A percentile compares a stretch with the other conserved stretches of the same genome.
These are phyloP conservation scores for Blastomyces silverae DNA, from an alignment of 2,329 filamentous ascomycete genomes.

Conservation along the genomic window DNA sequence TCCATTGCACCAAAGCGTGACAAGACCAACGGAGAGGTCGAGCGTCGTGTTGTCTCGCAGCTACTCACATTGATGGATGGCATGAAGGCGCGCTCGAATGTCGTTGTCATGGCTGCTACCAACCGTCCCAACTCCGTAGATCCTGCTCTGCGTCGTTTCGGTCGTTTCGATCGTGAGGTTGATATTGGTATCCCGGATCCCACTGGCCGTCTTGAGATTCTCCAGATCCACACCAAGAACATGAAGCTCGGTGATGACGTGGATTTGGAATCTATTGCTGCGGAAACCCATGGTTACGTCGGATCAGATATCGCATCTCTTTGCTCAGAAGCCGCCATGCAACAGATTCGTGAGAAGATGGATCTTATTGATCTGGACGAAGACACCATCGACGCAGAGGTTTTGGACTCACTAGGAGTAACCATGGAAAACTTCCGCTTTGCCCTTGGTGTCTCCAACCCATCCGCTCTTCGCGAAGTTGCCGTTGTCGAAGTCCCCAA, in stretches of 20 bases:
- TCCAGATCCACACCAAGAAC: constrained; percentile 99
- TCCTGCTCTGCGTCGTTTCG: constrained; percentile 92
- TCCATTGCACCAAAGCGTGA: constrained; percentile 99
- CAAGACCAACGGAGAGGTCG: constrained; percentile 98
- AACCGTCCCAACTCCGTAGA: constrained; percentile 99
- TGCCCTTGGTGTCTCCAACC: constrained; percentile 95
- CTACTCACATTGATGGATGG: constrained; percentile 97
- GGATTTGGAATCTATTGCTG: constrained; percentile 90
- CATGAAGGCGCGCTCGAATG: constrained; percentile 98
- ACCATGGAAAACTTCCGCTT: constrained; percentile 99
- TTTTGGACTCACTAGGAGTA: constrained; percentile 93
- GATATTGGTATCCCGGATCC: constrained; percentile 98
- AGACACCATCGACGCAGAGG: constrained; percentile 97
- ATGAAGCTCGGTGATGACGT: constrained; percentile 99
- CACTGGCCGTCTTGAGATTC: constrained; percentile 95
- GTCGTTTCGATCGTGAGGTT: constrained; percentile 97
- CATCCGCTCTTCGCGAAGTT: constrained; percentile 95
- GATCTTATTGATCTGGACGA: constrained; percentile 98
- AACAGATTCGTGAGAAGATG: constrained; percentile 99
- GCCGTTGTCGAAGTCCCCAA: constrained; percentile 99
- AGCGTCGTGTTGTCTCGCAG: constrained; percentile 97
- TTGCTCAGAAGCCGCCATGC: constrained; percentile 98
- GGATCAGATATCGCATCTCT: constrained; percentile 97
- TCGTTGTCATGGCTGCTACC: constrained; percentile 98
- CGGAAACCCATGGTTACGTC: constrained; percentile 98